phyloP scores from a whole-genome alignment of 441 rosid genomes.

The Croton laevigatus region DNA sequence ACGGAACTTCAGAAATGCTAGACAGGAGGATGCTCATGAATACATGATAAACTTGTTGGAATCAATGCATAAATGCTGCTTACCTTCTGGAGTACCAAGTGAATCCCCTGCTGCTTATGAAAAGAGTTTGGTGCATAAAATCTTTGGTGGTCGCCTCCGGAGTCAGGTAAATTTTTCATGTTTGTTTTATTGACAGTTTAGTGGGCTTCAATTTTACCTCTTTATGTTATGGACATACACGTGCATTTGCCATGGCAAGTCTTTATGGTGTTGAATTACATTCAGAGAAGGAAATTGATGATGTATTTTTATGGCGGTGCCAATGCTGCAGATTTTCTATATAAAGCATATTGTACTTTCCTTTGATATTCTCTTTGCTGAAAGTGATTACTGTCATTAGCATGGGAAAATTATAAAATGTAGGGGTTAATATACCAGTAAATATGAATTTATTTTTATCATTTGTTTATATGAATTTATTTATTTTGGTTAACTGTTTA shows the following conservation, averaged over 20 bases:
- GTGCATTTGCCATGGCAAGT: background rate
- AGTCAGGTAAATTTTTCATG: conserved; percentile 69
- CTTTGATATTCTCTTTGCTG: background rate
- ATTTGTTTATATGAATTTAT: background rate
- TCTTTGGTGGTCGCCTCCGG: conserved; percentile 89
- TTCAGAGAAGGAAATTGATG: background rate
- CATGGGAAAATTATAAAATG: background rate
- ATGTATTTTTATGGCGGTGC: background rate
- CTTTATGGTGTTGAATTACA: background rate
- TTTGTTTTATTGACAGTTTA: conserved; percentile 6
- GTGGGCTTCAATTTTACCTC: background rate
- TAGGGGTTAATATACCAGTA: background rate
- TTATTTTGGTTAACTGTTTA: conserved; percentile 24
- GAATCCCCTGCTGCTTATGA: conserved; percentile 90
- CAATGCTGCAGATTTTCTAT: background rate
- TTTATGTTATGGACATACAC: background rate
- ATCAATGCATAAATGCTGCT: conserved; percentile 97
- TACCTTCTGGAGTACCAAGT: conserved; percentile 92
- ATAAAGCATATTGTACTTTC: background rate
- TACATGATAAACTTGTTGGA: conserved; percentile 94
- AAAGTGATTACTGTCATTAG: background rate
- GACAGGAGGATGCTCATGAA: conserved; percentile 98
- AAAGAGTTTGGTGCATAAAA: conserved; percentile 92
- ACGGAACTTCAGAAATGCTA: conserved; percentile 65
- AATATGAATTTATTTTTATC: conserved; percentile 5